Base-by-base conservation (phyloP, 1,139 yeast species). In the Taphrina confusa region DNA sequence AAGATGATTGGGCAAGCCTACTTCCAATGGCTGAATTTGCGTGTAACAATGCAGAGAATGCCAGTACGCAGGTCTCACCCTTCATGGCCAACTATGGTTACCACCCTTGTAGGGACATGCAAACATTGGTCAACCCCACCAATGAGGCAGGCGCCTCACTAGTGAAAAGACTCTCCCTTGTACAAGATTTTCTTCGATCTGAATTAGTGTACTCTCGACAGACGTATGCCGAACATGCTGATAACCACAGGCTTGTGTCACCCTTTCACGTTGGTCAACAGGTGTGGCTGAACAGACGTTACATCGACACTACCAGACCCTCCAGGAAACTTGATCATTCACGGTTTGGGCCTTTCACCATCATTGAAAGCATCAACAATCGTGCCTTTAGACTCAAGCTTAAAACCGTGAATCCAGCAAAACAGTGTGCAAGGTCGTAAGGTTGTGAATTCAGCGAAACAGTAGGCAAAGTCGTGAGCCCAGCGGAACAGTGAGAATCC, bases 11-110 rank as follows among this genome's bases (percentile, higher is more conserved):
- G 71, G 64, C 44, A 30, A 6, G 18, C 3, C 63, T 57, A 23
- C 44, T 67, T 28, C 66, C 68, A 1, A 57, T 46, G 1, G 57
- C 66, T 1, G 63, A 67, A 45, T 65, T 60, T 40, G 62, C 54
- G 8, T 66, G 65, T 54, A 65, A 66, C 37, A 54, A 37, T 16
- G n/a, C 20, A 12, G 22, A 56, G 11, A 9, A 9, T 9, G 54
- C 34, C 9, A 28, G 55, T 6, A 59, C 42, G 2, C 16, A 45
- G 20, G 37, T 12, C 18, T 12, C 57, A 1, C 62, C 60, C 4
- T 45, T 42, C 42, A 22, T 8, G 2, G 52, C 50, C 6, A 23
- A 23, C 18, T 46, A 33, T 25, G 59, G 61, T 14, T 47, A 20
- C 37, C 45, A 61, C 39, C 60, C 57, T 5, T 33, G 31, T 16